Evolutionary conservation across 78 protist genomes (phyloP).

Genomic region (Anaeramoeba ignava): DNA sequence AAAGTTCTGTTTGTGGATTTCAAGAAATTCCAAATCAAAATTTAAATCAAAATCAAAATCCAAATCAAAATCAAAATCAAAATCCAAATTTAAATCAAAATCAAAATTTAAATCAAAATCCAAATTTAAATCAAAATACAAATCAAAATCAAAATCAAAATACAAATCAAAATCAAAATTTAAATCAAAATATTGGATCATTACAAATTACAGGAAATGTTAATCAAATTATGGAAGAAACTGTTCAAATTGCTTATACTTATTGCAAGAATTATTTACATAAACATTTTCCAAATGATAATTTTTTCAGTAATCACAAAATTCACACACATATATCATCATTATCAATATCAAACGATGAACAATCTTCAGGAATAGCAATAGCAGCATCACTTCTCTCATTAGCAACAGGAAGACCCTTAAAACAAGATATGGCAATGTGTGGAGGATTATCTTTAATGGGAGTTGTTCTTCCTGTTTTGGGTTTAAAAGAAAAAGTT

Average conservation of each 20-base stretch:
- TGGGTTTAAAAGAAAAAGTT: neutral
- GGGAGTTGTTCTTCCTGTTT: neutral
- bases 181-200: neutral
- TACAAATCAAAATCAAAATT: neutral
- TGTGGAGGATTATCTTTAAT: neutral
- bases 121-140: too few relatives aligned
- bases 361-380: neutral
- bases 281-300: neutral
- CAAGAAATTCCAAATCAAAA: too few relatives aligned
- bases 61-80: too few relatives aligned
- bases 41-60: too few relatives aligned
- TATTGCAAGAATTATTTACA: neutral
- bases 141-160: too few relatives aligned
- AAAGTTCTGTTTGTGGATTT: too few relatives aligned
- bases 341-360: neutral
- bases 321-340: neutral
- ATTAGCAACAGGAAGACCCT: neutral
- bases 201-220: neutral
- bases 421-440: neutral
- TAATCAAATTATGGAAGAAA: neutral
- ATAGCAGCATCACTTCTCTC: neutral
- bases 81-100: too few relatives aligned
- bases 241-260: neutral
- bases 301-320: neutral
- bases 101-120: too few relatives aligned